Evolutionary conservation across 768 basidiomycete genomes (phyloP).

Genomic region (Krasilnikovozyma curviuscula): DNA sequence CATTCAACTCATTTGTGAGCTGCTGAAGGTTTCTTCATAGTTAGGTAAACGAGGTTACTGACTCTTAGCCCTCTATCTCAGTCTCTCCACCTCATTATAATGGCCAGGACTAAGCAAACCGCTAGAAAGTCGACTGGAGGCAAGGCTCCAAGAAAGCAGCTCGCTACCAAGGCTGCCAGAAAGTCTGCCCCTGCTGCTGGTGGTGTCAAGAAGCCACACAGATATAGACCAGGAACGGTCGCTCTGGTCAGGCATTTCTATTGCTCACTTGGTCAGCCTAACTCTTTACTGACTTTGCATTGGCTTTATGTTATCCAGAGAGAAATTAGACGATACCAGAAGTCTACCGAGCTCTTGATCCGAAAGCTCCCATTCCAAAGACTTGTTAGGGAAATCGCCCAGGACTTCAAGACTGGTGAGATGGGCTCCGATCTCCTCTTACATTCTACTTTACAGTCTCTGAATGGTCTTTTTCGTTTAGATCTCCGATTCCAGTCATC

Average conservation of each 20-base stretch:
- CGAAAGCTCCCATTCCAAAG: conserved; percentile 32
- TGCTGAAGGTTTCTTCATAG: no score
- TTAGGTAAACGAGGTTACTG: no score
- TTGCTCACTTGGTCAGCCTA: not conserved
- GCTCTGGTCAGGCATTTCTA: conserved; percentile 42
- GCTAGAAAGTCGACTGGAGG: conserved; percentile 99
- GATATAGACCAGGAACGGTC: conserved; percentile 33
- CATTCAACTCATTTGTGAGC: no score
- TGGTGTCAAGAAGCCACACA: conserved; percentile 31
- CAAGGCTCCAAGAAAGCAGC: conserved; percentile 41
- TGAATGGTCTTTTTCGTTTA: not conserved
- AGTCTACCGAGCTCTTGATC: conserved; percentile 45
- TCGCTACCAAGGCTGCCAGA: conserved; percentile 41
- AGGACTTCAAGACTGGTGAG: conserved; percentile 22
- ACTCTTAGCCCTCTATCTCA: no score
- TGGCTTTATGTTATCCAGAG: no score
- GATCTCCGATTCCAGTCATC: conserved; percentile 21
- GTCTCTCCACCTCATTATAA: not conserved
- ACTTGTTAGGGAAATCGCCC: conserved; percentile 12
- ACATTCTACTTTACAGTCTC: conserved; percentile 21
- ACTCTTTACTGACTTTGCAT: not conserved
- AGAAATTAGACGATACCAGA: conserved; percentile 37
- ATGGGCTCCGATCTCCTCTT: conserved; percentile 33
- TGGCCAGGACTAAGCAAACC: conserved; percentile 49
- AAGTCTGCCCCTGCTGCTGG: conserved; percentile 34